A percentile compares a stretch with the other conserved stretches of the same genome.
Conservation (phyloP, 495 filamentous ascomycete genomes). For the Melanomma pulvis-pyrius region DNA sequence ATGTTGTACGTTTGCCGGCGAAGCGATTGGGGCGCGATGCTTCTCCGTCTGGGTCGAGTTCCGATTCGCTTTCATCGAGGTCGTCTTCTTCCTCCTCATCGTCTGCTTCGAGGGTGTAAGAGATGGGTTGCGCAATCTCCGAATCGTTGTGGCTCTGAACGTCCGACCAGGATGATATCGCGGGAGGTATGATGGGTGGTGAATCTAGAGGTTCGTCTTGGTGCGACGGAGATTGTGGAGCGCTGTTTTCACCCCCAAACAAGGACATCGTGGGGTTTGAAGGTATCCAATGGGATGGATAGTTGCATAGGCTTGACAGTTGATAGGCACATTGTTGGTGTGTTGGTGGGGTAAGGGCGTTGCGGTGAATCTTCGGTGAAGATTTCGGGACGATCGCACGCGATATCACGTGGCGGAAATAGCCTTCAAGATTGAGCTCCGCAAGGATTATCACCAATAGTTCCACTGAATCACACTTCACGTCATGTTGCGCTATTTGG, state of each 20-base stretch:
- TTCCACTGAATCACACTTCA: neutral
- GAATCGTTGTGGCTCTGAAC: neutral
- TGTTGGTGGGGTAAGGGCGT: neutral
- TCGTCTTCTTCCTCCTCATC: neutral
- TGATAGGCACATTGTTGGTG: neutral
- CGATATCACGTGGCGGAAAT: neutral
- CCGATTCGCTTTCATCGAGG: neutral
- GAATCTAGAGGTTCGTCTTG: neutral
- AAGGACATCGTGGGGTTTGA: conserved; percentile 27
- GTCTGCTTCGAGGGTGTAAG: neutral
- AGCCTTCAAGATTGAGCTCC: neutral
- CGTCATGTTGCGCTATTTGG: neutral
- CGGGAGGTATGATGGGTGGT: neutral
- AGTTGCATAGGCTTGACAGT: neutral
- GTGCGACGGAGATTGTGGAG: neutral
- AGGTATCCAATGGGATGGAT: conserved; percentile 8
- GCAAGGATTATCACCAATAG: neutral
- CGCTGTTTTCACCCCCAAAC: conserved; percentile 21
- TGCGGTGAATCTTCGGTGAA: neutral
- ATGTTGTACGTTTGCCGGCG: conserved; percentile 59
- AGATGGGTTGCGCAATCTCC: neutral
- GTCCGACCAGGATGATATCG: neutral
- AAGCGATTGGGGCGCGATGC: conserved; percentile 56
- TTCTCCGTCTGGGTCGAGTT: conserved; percentile 6
- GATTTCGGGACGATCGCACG: neutral